phyloP scores from a whole-genome alignment of 2,329 filamentous ascomycete species.

The Camillea tinctor region DNA sequence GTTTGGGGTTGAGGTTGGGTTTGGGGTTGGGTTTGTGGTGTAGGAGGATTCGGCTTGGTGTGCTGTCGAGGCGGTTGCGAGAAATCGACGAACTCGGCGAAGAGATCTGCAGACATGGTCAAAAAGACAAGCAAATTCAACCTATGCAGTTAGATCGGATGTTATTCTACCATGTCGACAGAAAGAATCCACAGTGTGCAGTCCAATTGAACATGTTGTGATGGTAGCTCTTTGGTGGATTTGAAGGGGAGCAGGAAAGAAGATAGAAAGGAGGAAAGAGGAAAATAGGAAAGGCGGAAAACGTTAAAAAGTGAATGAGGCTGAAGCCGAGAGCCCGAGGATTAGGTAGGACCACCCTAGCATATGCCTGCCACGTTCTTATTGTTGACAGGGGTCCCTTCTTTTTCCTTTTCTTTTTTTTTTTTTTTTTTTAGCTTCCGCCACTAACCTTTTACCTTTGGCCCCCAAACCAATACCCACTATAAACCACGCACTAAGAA shows the following conservation, averaged over 20 bases:
- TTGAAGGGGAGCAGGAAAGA: too few species aligned
- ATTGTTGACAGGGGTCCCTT: constrained; percentile 15
- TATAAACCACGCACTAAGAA: not conserved
- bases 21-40: constrained; percentile 2
- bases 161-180: not conserved
- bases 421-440: not conserved
- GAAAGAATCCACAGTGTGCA: not conserved
- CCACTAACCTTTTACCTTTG: constrained; percentile 4
- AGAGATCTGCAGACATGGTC: constrained; percentile 65
- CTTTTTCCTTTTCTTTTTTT: too few species aligned
- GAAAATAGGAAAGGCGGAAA: constrained; percentile 1
- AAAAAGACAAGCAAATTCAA: constrained; percentile 1
- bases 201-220: not conserved
- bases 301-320: constrained; percentile 10
- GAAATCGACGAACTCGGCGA: constrained; percentile 59
- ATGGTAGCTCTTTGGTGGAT: not conserved
- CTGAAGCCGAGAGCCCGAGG: constrained; percentile 13
- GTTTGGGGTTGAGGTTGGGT: constrained; percentile 12
- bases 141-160: not conserved
- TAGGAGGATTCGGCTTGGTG: constrained; percentile 8
- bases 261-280: constrained; percentile 2
- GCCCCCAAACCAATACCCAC: not conserved
- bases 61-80: constrained; percentile 29
- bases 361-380: too few species aligned
- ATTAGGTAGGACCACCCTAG: too few species aligned